These are phyloP conservation scores for Oehlia diaphana DNA, from an alignment of 192 early-diverging fungal genomes.

Conservation along the genomic window DNA sequence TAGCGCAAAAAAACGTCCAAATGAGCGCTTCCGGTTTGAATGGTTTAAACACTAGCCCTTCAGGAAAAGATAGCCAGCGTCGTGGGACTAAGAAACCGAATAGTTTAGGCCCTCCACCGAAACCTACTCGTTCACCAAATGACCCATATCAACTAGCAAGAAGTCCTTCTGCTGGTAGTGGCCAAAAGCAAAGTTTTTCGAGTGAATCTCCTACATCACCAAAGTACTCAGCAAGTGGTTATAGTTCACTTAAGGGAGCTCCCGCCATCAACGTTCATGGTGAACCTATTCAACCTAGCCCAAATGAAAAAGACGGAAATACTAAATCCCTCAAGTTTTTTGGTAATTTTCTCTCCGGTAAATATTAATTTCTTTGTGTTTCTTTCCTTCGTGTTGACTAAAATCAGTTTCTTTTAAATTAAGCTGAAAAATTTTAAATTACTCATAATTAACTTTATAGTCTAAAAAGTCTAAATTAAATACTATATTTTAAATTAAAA, in stretches of 20 bases:
- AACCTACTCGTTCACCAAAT: background rate
- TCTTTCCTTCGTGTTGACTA: background rate
- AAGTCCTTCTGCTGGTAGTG: conserved; percentile 24
- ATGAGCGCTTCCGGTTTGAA: conserved; percentile 8
- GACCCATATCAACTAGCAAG: conserved; percentile 8
- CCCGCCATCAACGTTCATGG: conserved; percentile 35
- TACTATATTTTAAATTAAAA: background rate
- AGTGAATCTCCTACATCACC: conserved; percentile 33
- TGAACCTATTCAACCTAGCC: conserved; percentile 34
- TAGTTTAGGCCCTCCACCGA: conserved; percentile 16
- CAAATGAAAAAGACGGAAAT: conserved; percentile 27
- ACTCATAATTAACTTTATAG: background rate
- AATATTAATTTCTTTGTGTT: background rate
- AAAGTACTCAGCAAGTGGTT: conserved; percentile 26
- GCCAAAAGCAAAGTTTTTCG: conserved; percentile 35
- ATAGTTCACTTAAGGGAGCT: conserved; percentile 35
- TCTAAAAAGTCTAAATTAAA: background rate
- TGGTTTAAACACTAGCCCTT: background rate
- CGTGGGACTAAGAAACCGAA: conserved; percentile 9
- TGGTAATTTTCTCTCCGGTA: conserved; percentile 52
- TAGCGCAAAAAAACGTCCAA: background rate
- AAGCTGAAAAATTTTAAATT: too few relatives aligned
- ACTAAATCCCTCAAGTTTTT: conserved; percentile 54
- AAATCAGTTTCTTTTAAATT: background rate
- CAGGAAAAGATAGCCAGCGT: background rate